phyloP scores from a whole-genome alignment of 1,284 basidiomycete genomes.

The Sphaerobolus stellatus region DNA sequence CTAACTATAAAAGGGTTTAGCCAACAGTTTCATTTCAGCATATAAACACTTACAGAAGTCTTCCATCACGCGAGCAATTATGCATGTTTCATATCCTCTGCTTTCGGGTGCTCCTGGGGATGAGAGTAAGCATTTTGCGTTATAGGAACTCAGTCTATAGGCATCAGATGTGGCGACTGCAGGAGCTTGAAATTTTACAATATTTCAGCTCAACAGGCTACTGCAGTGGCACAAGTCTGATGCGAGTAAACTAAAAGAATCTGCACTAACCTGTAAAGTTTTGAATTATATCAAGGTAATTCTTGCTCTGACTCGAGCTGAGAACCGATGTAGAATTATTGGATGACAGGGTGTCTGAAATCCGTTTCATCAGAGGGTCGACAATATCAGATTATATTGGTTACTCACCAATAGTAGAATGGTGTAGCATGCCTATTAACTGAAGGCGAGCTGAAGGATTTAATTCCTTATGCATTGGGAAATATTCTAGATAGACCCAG shows the following conservation, averaged over 20 bases:
- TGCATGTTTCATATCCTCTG: conserved; percentile 8
- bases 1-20: conserved; percentile 15
- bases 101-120: conserved; percentile 1
- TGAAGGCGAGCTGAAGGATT: conserved; percentile 36
- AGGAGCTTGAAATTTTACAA: conserved; percentile 23
- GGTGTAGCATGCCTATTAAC: conserved; percentile 48
- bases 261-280: conserved; percentile 11
- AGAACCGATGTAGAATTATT: conserved; percentile 43
- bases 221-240: too few relatives aligned
- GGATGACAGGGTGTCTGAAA: conserved; percentile 44
- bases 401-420: conserved; percentile 46
- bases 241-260: conserved; percentile 13
- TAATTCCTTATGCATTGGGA: conserved; percentile 39
- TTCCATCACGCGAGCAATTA: conserved; percentile 10
- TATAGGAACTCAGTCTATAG: conserved; percentile 27
- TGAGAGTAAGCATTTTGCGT: conserved; percentile 33
- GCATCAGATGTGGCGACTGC: conserved; percentile 14
- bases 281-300: not conserved
- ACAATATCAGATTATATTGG: too few relatives aligned
- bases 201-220: too few relatives aligned
- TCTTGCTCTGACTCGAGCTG: conserved; percentile 33
- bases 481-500: conserved; percentile 55
- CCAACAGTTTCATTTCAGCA: not conserved
- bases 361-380: not conserved
- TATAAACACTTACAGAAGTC: conserved; percentile 4